Percentiles rank a stretch among this genome's conserved stretches.
Evolutionary conservation across 106 monocot genomes (phyloP).

Genomic region (Apostasia shenzhenica): DNA sequence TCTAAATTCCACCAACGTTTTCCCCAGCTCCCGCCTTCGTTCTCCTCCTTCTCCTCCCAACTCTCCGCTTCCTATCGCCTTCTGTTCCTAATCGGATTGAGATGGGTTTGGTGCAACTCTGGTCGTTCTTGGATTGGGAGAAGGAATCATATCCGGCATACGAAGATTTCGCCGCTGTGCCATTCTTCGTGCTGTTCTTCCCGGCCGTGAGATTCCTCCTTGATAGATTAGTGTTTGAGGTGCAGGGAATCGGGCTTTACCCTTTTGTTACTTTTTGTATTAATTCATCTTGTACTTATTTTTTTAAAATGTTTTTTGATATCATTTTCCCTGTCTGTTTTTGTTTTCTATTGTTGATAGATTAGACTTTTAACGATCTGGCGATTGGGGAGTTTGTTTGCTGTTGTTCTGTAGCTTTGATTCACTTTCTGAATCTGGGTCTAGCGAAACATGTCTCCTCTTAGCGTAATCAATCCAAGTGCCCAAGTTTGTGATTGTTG

Average conservation of each 20-base stretch:
- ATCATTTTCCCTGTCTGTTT: not conserved
- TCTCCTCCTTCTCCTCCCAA: not conserved
- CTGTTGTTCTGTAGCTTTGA: not conserved
- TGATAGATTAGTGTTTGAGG: conserved; percentile 88
- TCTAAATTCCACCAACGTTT: not conserved
- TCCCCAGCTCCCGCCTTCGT: not conserved
- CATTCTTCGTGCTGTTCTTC: conserved; percentile 74
- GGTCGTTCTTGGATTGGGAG: conserved; percentile 48
- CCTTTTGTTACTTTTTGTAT: not conserved
- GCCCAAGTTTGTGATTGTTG: too few species aligned
- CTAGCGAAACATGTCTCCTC: too few species aligned
- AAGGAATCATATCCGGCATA: conserved; percentile 56
- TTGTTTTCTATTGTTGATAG: not conserved
- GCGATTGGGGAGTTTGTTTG: not conserved
- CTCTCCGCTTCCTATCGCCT: not conserved
- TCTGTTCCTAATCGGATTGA: not conserved
- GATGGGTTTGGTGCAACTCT: conserved; percentile 13
- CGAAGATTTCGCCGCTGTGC: conserved; percentile 60
- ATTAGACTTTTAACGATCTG: not conserved
- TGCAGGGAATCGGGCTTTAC: conserved; percentile 6
- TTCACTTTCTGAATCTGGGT: too few species aligned
- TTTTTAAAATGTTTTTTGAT: not conserved
- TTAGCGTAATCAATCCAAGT: too few species aligned
- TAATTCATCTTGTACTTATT: too few species aligned
- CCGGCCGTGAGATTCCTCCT: conserved; percentile 71